phyloP scores from a whole-genome alignment of 2,329 filamentous ascomycete species.

The Alternaria alternata region DNA sequence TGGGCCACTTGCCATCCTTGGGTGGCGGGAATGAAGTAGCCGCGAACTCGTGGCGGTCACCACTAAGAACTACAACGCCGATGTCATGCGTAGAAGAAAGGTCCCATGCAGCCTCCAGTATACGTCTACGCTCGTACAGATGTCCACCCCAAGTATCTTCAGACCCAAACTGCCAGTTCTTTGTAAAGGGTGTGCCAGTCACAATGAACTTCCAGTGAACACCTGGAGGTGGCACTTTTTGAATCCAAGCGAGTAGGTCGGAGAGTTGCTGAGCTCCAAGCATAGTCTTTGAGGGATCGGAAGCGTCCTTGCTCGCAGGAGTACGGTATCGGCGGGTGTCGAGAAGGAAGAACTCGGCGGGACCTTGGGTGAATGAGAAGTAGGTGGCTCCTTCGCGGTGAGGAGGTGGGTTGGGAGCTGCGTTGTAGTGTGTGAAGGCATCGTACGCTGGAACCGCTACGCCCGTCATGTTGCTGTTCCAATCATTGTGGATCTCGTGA shows the following conservation, averaged over 20 bases:
- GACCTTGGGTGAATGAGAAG: conserved; percentile 88
- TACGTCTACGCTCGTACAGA: conserved; percentile 75
- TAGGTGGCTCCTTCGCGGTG: conserved; percentile 75
- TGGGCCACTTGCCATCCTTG: conserved; percentile 65
- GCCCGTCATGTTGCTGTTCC: conserved; percentile 81
- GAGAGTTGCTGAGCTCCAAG: conserved; percentile 80
- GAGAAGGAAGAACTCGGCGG: conserved; percentile 91
- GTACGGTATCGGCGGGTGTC: conserved; percentile 90
- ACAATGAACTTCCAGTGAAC: conserved; percentile 94
- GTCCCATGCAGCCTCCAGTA: conserved; percentile 94
- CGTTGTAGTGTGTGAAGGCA: conserved; percentile 88
- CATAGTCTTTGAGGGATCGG: conserved; percentile 80
- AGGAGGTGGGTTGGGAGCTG: conserved; percentile 79
- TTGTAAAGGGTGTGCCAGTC: conserved; percentile 92
- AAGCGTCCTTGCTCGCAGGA: conserved; percentile 68
- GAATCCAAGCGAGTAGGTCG: conserved; percentile 81
- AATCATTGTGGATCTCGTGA: conserved; percentile 96
- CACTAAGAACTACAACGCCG: conserved; percentile 84
- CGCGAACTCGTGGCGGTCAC: conserved; percentile 96
- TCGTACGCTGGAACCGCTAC: conserved; percentile 82
- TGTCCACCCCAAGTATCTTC: conserved; percentile 96
- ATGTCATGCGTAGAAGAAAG: conserved; percentile 73
- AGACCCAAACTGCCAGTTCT: conserved; percentile 92
- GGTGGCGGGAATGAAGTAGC: conserved; percentile 77
- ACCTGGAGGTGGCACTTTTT: conserved; percentile 73